Evolutionary conservation across 148 eudicot species (phyloP), one percentile per base, ranked within the genome.

Genomic region (Rhododendron williamsianum): DNA sequence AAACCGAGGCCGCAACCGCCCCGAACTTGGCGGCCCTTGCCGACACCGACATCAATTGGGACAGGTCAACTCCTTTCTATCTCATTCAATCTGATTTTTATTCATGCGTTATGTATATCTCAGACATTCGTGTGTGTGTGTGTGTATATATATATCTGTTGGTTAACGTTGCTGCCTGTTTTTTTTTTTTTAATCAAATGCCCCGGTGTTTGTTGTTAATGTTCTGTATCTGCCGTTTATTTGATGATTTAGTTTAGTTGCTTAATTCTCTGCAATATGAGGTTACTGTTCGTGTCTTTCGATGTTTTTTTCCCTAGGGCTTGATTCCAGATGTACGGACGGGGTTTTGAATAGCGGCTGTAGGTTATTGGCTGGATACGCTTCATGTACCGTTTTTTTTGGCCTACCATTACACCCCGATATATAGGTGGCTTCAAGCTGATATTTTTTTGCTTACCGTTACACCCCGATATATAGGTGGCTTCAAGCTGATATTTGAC

Each of bases 41-140:
- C 33, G 92, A 91, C 78, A 91, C 93, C 72, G 86, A 92, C 54
- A 88, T 92, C 87, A 89, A 86, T 48, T 92, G 92, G 93, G 85
- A 88, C 87, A 92, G 93, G 93, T 91, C 65, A 52, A 65, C 58
- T 76, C 45, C 52, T 73, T 69, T 72, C 83, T 56, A 43, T 33
- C 25, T 12, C 67, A 35, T 67, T 25, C 1, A 52, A 54, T 16
- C 60, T 54, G 60, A 54, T 54, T 54, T 54, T 54, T 4, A 16
- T 12, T 52, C 56, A 52, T 3, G 19, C 18, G 56, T 12, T 52
- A 52, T 15, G 19, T 52, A 13, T 52, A 15, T 54, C 60, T 54
- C 60, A 4, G 21, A 4, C 21, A 3, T 52, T 12, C 15, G 15
- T 54, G 0, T 4, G n/a, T 5, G 27, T 35, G 13, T 54, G 35